Conservation (phyloP, 1,139 yeast species). For the Yarrowia galli region DNA sequence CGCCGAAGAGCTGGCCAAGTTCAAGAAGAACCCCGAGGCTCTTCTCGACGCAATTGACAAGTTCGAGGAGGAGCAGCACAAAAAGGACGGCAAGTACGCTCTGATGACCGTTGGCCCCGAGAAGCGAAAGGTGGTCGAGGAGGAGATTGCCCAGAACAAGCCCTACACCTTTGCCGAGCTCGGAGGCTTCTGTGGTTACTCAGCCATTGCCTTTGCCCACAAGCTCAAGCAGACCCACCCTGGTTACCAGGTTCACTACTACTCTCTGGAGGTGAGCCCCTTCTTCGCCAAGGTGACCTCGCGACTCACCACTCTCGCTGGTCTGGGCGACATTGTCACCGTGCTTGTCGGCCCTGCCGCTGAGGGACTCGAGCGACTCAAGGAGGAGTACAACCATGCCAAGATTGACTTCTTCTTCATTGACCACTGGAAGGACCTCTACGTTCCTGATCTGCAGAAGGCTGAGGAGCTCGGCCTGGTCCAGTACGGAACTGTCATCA, state of each 20-base stretch:
- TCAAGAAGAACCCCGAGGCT: slow-evolving; percentile 32
- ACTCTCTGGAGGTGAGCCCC: slow-evolving; percentile 34
- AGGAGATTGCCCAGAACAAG: slow-evolving; percentile 33
- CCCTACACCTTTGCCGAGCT: slow-evolving; percentile 30
- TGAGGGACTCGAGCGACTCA: slow-evolving; percentile 37
- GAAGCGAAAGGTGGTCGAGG: slow-evolving; percentile 33
- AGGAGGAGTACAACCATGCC: slow-evolving; percentile 35
- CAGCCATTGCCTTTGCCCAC: slow-evolving; percentile 37
- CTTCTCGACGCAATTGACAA: slow-evolving; percentile 32
- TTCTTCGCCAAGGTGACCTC: slow-evolving; percentile 38
- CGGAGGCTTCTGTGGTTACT: slow-evolving; percentile 36
- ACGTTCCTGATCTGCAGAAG: slow-evolving; percentile 36
- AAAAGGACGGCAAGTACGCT: background rate
- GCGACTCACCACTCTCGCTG: slow-evolving; percentile 26
- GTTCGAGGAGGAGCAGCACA: slow-evolving; percentile 36
- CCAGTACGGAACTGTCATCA: slow-evolving; percentile 36
- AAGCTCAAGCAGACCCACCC: slow-evolving; percentile 37
- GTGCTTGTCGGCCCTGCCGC: slow-evolving; percentile 36
- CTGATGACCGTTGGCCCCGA: slow-evolving; percentile 37
- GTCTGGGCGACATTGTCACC: slow-evolving; percentile 35
- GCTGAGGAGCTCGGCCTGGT: slow-evolving; percentile 39
- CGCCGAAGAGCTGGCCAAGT: slow-evolving; percentile 33
- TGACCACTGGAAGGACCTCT: slow-evolving; percentile 39
- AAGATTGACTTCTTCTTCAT: slow-evolving; percentile 39
- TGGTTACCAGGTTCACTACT: slow-evolving; percentile 28